These are phyloP conservation scores for Lyophyllum atratum DNA, from an alignment of 768 basidiomycete species.

Conservation along the genomic window DNA sequence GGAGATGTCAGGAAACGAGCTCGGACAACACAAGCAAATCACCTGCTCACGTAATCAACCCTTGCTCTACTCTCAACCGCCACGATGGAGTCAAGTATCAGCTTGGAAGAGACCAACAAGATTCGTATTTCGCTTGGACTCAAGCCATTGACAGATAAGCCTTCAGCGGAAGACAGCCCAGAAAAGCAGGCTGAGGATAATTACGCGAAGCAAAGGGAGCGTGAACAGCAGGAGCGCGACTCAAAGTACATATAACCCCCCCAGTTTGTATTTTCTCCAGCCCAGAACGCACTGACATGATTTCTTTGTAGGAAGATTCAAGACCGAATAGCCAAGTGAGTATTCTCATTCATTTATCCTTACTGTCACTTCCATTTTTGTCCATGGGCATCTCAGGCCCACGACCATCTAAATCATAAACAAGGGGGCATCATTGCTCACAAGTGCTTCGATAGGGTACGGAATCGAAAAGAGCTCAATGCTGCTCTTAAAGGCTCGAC, in stretches of 20 bases:
- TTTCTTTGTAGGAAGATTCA: conserved; percentile 57
- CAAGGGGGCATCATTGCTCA: conserved; percentile 40
- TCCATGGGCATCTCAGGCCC: conserved; percentile 42
- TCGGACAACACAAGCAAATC: conserved; percentile 13
- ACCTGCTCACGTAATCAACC: conserved; percentile 21
- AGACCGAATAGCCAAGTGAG: conserved; percentile 88
- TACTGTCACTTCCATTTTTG: conserved; percentile 51
- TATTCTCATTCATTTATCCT: conserved; percentile 30
- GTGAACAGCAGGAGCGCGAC: conserved; percentile 70
- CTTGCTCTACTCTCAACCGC: conserved; percentile 31
- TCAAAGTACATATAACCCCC: conserved; percentile 62
- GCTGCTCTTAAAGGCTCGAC: conserved; percentile 90
- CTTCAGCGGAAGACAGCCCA: conserved; percentile 60
- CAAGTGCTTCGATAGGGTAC: conserved; percentile 66
- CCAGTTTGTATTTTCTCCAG: conserved; percentile 4
- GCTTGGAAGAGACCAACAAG: conserved; percentile 94
- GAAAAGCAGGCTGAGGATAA: conserved; percentile 89
- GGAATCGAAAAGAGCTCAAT: conserved; percentile 92
- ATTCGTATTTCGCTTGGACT: conserved; percentile 93
- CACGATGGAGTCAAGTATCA: conserved; percentile 86
- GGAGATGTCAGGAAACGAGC: conserved; percentile 9
- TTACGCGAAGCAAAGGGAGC: conserved; percentile 71
- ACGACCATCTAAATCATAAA: conserved; percentile 20
- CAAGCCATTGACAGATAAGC: conserved; percentile 83
- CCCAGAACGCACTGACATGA: conserved; percentile 26